Evolutionary conservation across 2,329 filamentous ascomycete species (phyloP).

Genomic region (Pestalotiopsis sp.): DNA sequence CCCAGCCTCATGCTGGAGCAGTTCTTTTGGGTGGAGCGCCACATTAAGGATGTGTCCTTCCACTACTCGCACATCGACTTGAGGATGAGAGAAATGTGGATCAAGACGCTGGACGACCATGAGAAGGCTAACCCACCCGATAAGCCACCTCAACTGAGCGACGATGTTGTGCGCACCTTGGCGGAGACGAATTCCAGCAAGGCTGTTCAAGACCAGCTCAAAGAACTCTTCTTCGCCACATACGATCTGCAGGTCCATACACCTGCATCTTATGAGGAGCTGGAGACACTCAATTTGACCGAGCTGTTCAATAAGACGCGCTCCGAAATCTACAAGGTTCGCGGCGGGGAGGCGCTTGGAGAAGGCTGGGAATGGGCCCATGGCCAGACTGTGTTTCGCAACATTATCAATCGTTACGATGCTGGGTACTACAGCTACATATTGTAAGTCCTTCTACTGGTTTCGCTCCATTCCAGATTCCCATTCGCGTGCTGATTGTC

Average conservation of each 20-base stretch:
- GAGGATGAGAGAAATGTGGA: background rate
- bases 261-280: background rate
- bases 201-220: background rate
- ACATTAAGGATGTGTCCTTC: background rate
- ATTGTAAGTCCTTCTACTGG: background rate
- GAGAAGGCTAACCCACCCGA: background rate
- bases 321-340: background rate
- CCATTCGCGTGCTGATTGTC: background rate
- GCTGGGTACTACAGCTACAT: background rate
- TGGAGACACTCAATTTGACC: background rate
- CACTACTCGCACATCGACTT: background rate
- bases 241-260: background rate
- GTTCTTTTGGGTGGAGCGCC: background rate
- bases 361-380: background rate
- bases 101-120: background rate
- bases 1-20: slow-evolving; percentile 3
- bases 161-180: background rate
- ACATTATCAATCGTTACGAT: background rate
- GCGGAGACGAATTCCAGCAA: background rate
- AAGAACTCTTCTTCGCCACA: background rate
- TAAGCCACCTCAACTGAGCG: background rate
- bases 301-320: background rate
- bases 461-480: background rate
- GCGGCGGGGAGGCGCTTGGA: background rate
- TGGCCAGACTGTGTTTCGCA: background rate